Evolutionary conservation across 2,329 filamentous ascomycete genomes (phyloP), one percentile per base, ranked within the genome.

Genomic region (Thielaviopsis euricoi): DNA sequence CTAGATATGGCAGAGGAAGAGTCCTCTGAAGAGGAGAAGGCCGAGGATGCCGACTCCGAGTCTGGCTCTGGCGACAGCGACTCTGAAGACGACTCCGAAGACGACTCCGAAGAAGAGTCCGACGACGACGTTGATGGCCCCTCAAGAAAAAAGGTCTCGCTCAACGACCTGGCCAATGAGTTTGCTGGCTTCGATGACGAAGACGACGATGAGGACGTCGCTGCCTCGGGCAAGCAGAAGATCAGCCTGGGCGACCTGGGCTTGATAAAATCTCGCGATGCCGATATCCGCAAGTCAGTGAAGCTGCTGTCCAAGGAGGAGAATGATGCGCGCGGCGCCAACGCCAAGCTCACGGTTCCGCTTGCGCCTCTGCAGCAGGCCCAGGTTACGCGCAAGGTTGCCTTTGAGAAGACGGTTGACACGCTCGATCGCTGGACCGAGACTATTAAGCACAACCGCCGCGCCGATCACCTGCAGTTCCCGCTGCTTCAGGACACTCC

Each of bases 381-480:
- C 67, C 82, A 83, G 54, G 71, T 96, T 17, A 85, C 95, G 65
- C 87, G 93, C 55, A 75, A 76, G 56, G 89, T 83, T 23, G 93
- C 93, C 2, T 94, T 90, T 64, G 82, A 89, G 40, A 90, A 95
- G 74, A 90, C 89, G 55, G 95, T 94, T 65, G 85, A 96, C 69
- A 91, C 89, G 0, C 75, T 98, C 25, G 83, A 87, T 62, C 82
- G 89, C 64, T 98, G 93, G 93, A 85, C 85, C 33, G 91, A 96
- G 61, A 97, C 93, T 0, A 89, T 98, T 66, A 95, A 96, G 71
- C 82, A 88, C 33, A 96, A 96, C 69, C 85, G 93, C 60, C 80
- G 89, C 64, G 90, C 91, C 1, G 93, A 97, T 62, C 89, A 95
- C 68, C 75, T 98, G 13, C 77, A 84, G 21, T 98, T 98, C 66